phyloP scores from a whole-genome alignment of 345 rosid species.

The Gossypium bickii region DNA sequence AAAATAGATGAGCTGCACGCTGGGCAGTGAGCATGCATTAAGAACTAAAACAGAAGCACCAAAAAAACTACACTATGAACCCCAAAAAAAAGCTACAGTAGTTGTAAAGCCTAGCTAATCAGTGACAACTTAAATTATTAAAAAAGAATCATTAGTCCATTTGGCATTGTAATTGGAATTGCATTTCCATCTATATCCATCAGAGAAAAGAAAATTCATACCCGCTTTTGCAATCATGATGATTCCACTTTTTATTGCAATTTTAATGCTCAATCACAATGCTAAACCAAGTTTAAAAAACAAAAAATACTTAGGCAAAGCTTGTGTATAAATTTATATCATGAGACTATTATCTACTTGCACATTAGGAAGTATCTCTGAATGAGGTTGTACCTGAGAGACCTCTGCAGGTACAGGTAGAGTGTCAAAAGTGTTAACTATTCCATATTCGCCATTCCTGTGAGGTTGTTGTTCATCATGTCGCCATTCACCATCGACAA shows the following conservation, averaged over 20 bases:
- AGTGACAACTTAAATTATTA: neutral
- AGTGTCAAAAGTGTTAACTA: slow-evolving; percentile 57
- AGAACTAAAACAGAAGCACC: neutral
- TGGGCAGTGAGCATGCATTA: neutral
- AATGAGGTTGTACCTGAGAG: slow-evolving; percentile 25
- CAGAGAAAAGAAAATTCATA: neutral
- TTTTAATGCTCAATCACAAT: neutral
- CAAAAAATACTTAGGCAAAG: neutral
- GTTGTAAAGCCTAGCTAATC: neutral
- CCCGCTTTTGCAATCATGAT: neutral
- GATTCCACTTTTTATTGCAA: neutral
- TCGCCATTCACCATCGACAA: slow-evolving; percentile 67
- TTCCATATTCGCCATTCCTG: slow-evolving; percentile 42
- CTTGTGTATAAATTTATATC: slow-evolving; percentile 26
- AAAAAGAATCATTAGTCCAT: neutral
- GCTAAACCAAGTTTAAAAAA: neutral
- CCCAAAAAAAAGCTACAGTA: neutral
- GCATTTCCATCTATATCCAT: neutral
- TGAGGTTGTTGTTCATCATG: slow-evolving; percentile 53
- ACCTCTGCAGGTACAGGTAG: slow-evolving; percentile 39
- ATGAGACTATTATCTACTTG: slow-evolving; percentile 40
- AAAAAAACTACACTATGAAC: neutral
- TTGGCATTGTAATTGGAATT: neutral
- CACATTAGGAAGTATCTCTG: slow-evolving; percentile 38
- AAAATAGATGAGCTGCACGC: neutral